Conservation (phyloP, 2,329 filamentous ascomycete species). For the Cryphonectria japonica region DNA sequence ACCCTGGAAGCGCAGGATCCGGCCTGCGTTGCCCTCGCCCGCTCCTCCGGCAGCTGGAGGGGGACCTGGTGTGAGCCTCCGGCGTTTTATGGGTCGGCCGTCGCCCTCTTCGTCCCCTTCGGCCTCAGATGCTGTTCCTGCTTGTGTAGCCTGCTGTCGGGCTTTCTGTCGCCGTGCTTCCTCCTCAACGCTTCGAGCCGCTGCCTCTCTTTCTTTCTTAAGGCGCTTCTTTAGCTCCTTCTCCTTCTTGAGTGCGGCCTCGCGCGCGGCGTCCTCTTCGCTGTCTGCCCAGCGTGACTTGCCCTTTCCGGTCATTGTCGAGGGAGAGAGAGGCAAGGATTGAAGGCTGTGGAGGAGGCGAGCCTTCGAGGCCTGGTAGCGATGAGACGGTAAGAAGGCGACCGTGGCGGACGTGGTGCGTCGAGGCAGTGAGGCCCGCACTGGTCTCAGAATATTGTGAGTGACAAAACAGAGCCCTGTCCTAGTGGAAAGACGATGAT, state of each 20-base stretch:
- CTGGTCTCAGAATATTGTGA: neutral
- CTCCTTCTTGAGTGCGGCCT: slow-evolving; percentile 73
- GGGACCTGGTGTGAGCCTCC: slow-evolving; percentile 56
- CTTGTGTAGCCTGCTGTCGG: slow-evolving; percentile 29
- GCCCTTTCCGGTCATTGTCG: slow-evolving; percentile 60
- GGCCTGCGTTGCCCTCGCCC: slow-evolving; percentile 44
- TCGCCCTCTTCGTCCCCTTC: slow-evolving; percentile 38
- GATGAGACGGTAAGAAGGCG: neutral
- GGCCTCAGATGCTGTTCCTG: slow-evolving; percentile 42
- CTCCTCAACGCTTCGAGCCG: slow-evolving; percentile 67
- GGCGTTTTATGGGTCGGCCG: slow-evolving; percentile 64
- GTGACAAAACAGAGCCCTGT: neutral
- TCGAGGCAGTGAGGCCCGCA: neutral
- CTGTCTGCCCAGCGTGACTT: slow-evolving; percentile 88
- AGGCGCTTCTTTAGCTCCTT: slow-evolving; percentile 88
- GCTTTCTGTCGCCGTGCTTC: slow-evolving; percentile 8
- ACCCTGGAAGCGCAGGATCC: slow-evolving; percentile 71
- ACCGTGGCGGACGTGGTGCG: neutral
- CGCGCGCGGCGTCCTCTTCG: slow-evolving; percentile 76
- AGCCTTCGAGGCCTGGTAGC: neutral
- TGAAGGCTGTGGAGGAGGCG: neutral
- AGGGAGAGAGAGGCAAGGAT: too few relatives aligned
- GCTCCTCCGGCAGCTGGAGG: slow-evolving; percentile 34
- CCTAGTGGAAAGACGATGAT: slow-evolving; percentile 3
- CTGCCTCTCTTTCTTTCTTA: slow-evolving; percentile 70